Conservation (phyloP, 78 protist species). For the Chrysochromulina tobinii region DNA sequence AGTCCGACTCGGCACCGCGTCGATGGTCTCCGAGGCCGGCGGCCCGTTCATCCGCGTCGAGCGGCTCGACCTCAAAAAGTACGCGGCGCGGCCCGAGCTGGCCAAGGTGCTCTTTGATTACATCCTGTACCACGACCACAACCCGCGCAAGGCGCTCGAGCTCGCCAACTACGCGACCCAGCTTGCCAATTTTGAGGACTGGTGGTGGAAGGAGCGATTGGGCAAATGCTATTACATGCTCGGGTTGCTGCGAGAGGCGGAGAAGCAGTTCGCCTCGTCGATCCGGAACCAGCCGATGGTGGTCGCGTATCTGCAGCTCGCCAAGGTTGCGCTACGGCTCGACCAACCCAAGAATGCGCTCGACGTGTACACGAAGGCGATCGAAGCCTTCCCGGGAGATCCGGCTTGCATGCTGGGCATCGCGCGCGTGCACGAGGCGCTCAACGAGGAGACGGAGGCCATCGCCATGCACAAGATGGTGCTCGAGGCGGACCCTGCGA, state of each 20-base stretch:
- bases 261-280: slow-evolving; percentile 59
- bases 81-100: slow-evolving; percentile 73
- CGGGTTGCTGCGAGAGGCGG: slow-evolving; percentile 78
- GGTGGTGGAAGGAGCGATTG: slow-evolving; percentile 86
- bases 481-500: slow-evolving; percentile 42
- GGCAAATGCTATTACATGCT: slow-evolving; percentile 72
- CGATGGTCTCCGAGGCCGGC: slow-evolving; percentile 33
- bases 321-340: slow-evolving; percentile 55
- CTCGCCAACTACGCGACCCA: slow-evolving; percentile 57
- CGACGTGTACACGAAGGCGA: slow-evolving; percentile 26
- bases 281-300: slow-evolving; percentile 56
- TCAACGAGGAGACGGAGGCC: slow-evolving; percentile 36
- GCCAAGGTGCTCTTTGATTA: slow-evolving; percentile 69
- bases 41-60: slow-evolving; percentile 67
- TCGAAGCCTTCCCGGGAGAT: slow-evolving; percentile 57
- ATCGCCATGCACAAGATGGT: slow-evolving; percentile 37
- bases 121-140: slow-evolving; percentile 63
- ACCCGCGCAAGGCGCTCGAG: slow-evolving; percentile 72
- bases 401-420: slow-evolving; percentile 24
- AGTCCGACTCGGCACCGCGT: slow-evolving; percentile 87
- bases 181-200: slow-evolving; percentile 48
- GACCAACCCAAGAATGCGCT: slow-evolving; percentile 81
- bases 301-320: slow-evolving; percentile 56
- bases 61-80: slow-evolving; percentile 62
- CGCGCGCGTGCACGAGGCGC: slow-evolving; percentile 68